Percentiles rank a stretch among this genome's conserved stretches.
phyloP scores from a whole-genome alignment of 169 alveolate species.

The Miamiensis avidus region DNA sequence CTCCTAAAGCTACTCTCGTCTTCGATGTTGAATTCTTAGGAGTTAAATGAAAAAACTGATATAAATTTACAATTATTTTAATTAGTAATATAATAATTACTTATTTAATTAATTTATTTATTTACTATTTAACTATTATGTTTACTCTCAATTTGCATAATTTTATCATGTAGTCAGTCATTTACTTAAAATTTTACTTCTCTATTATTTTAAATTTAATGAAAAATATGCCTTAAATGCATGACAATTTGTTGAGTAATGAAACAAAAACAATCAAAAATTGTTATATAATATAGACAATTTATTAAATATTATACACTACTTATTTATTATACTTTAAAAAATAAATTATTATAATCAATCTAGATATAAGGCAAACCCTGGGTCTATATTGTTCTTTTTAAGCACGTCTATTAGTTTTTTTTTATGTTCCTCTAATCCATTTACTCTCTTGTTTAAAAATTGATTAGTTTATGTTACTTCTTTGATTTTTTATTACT shows the following conservation, averaged over 20 bases:
- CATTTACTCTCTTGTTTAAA: background rate
- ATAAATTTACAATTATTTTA: too few relatives aligned
- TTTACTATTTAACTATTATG: background rate
- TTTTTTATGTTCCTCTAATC: background rate
- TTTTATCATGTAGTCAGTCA: background rate
- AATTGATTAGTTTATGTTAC: background rate
- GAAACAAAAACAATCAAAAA: too few relatives aligned
- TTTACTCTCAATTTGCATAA: background rate
- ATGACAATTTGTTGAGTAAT: too few relatives aligned
- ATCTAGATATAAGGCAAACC: background rate
- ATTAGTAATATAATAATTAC: too few relatives aligned
- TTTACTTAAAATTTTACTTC: background rate
- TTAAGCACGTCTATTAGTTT: background rate
- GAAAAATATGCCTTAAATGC: too few relatives aligned
- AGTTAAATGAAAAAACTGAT: background rate
- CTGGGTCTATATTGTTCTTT: background rate
- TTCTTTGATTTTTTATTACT: background rate
- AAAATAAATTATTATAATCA: background rate
- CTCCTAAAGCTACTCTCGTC: conserved; percentile 75
- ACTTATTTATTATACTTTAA: too few relatives aligned
- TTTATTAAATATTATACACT: too few relatives aligned
- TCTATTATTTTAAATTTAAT: background rate
- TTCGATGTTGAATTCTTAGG: conserved; percentile 83
- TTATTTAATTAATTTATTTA: too few relatives aligned
- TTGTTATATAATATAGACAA: too few relatives aligned